These are phyloP conservation scores for Orobanche coerulescens DNA, from an alignment of 257 asterid species.

Conservation along the genomic window DNA sequence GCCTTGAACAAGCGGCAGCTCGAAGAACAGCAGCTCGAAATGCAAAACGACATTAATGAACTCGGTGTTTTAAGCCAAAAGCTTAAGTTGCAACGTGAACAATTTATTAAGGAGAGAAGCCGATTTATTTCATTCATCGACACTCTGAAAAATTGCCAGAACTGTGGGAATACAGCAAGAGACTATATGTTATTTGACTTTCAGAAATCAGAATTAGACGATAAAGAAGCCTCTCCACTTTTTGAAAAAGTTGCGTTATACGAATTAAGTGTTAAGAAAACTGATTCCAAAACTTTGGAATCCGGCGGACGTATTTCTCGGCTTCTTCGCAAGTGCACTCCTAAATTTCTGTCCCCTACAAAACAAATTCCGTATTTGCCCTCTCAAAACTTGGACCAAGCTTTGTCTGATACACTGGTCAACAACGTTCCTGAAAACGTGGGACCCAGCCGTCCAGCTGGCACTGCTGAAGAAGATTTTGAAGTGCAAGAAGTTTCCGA, in stretches of 20 bases:
- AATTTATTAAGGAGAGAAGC: slow-evolving; percentile 48
- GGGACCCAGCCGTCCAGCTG: slow-evolving; percentile 26
- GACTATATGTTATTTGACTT: slow-evolving; percentile 44
- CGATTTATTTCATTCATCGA: slow-evolving; percentile 48
- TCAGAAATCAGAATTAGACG: slow-evolving; percentile 34
- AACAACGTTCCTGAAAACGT: slow-evolving; percentile 27
- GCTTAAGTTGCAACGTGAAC: slow-evolving; percentile 54
- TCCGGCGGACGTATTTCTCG: slow-evolving; percentile 61
- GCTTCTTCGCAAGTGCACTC: slow-evolving; percentile 67
- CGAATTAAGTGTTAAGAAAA: slow-evolving; percentile 27
- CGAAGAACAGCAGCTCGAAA: slow-evolving; percentile 59
- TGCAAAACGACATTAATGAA: slow-evolving; percentile 71
- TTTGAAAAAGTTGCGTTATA: slow-evolving; percentile 53
- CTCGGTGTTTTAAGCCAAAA: slow-evolving; percentile 56
- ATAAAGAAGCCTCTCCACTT: slow-evolving; percentile 37
- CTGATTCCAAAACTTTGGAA: slow-evolving; percentile 38
- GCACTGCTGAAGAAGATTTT: slow-evolving; percentile 22
- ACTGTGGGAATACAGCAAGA: slow-evolving; percentile 49
- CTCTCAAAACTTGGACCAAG: slow-evolving; percentile 43
- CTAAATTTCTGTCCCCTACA: slow-evolving; percentile 52
- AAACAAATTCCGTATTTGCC: slow-evolving; percentile 27
- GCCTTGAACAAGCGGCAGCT: slow-evolving; percentile 42
- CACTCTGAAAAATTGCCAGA: slow-evolving; percentile 46
- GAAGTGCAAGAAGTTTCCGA: slow-evolving; percentile 34
- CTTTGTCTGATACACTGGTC: slow-evolving; percentile 31